A percentile compares a stretch with the other conserved stretches of the same genome.
phyloP scores from a whole-genome alignment of 306 rosid species.

The Styphnolobium japonicum region DNA sequence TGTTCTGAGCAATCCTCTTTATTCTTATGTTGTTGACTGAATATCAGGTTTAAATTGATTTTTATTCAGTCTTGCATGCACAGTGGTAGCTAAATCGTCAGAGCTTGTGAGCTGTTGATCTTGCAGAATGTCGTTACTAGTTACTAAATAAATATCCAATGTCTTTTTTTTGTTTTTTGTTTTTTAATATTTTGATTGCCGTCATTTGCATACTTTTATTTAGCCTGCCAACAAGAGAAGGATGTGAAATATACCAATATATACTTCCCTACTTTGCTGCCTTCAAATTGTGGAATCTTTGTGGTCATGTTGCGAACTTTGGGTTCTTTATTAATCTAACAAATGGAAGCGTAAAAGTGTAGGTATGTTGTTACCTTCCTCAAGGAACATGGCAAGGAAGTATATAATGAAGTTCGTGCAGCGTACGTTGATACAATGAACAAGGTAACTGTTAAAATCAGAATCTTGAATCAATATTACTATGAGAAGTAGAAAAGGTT shows the following conservation, averaged over 20 bases:
- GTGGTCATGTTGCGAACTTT: neutral
- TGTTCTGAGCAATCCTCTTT: neutral
- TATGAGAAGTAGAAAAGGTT: neutral
- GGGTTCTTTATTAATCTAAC: conserved; percentile 26
- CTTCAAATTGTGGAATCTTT: neutral
- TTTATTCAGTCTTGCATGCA: conserved; percentile 8
- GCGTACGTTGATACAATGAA: conserved; percentile 95
- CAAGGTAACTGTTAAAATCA: conserved; percentile 52
- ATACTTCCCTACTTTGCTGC: conserved; percentile 3
- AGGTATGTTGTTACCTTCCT: conserved; percentile 82
- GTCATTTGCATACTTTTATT: neutral
- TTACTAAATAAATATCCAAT: neutral
- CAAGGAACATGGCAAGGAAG: conserved; percentile 93
- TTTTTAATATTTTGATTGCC: conserved; percentile 1
- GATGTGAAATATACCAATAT: neutral
- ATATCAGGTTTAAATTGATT: neutral
- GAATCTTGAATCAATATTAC: neutral
- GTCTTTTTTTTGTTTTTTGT: too few species aligned
- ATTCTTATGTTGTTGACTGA: neutral
- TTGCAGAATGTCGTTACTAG: conserved; percentile 8
- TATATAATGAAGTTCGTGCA: conserved; percentile 78
- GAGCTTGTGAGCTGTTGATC: neutral
- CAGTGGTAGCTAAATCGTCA: conserved; percentile 10
- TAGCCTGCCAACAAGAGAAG: conserved; percentile 3
- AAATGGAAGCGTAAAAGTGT: conserved; percentile 34